Evolutionary conservation across 352 stramenopile species (phyloP).

Genomic region (Phytopythium litorale): DNA sequence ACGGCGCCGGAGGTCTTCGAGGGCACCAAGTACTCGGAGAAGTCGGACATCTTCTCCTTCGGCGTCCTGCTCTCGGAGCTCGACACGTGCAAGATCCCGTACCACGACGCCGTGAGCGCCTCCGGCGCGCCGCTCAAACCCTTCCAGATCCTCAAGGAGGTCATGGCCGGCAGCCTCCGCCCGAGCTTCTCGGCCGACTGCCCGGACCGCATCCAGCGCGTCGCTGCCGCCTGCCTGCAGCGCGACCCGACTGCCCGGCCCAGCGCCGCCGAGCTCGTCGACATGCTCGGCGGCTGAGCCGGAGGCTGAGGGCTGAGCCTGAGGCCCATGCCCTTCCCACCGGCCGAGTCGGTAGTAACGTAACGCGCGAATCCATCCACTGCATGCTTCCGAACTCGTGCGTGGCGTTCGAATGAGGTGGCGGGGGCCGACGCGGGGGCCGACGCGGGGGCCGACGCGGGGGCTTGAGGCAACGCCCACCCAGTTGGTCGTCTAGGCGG

Average conservation of each 20-base stretch:
- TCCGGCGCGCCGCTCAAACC: conserved; percentile 23
- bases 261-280: conserved; percentile 22
- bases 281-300: conserved; percentile 19
- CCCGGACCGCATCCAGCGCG: conserved; percentile 22
- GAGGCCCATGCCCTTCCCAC: background rate
- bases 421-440: no score
- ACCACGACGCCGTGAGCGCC: conserved; percentile 16
- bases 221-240: conserved; percentile 22
- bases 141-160: conserved; percentile 36
- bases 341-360: background rate
- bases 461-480: no score
- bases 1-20: conserved; percentile 70
- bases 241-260: conserved; percentile 26
- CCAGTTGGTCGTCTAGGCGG: background rate
- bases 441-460: no score
- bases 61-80: conserved; percentile 52
- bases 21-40: conserved; percentile 50
- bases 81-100: conserved; percentile 31
- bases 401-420: no score
- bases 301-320: background rate
- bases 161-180: conserved; percentile 32
- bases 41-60: conserved; percentile 59
- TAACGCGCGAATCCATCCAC: no score
- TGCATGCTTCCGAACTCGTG: no score
- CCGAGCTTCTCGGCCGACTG: conserved; percentile 39